Evolutionary conservation across 129 eudicot species (phyloP).

Genomic region (Solidago caesia): DNA sequence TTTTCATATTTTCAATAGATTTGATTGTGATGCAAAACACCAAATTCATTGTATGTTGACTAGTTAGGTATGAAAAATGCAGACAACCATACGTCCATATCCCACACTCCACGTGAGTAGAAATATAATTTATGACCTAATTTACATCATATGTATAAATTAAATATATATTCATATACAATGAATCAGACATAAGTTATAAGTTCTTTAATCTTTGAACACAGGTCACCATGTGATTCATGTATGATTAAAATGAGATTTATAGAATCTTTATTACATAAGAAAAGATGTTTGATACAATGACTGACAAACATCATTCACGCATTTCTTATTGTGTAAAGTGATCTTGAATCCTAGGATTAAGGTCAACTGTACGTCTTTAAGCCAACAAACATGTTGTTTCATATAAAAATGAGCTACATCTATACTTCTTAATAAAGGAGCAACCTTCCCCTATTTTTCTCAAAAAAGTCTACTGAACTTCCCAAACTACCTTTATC

Average conservation of each 20-base stretch:
- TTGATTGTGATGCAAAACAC: background rate
- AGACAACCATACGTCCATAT: background rate
- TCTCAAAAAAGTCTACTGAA: no score
- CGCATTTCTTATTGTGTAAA: background rate
- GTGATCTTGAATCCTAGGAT: background rate
- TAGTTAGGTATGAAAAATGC: constrained; percentile 8
- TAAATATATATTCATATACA: background rate
- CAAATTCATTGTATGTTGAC: constrained; percentile 25
- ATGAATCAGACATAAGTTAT: constrained; percentile 1
- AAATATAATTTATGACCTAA: background rate
- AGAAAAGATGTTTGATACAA: background rate
- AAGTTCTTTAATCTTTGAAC: background rate
- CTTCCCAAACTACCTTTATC: no score
- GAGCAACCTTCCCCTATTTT: no score
- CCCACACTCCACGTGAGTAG: constrained; percentile 5
- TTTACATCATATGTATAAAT: background rate
- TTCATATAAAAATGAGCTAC: background rate
- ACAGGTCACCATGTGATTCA: constrained; percentile 15
- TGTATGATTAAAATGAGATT: background rate
- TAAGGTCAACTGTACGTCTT: background rate
- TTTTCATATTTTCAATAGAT: background rate
- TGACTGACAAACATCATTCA: background rate
- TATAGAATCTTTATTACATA: background rate
- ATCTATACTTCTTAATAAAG: no score
- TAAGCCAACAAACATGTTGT: background rate